A percentile compares a stretch with the other conserved stretches of the same genome.
Conservation (phyloP, 352 stramenopile species). For the Pythium myriotylum region DNA sequence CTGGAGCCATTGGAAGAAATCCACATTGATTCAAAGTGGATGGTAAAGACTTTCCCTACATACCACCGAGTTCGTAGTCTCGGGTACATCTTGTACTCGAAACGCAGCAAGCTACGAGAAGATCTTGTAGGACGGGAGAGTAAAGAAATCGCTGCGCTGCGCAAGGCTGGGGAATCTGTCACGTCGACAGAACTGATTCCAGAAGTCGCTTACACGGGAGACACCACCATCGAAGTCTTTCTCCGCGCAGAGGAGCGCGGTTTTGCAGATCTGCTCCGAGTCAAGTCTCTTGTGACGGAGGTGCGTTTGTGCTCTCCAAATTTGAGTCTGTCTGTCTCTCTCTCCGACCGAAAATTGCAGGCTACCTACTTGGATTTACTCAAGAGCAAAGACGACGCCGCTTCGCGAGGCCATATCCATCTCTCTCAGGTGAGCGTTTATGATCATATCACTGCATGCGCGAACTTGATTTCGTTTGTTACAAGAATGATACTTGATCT, state of each 20-base stretch:
- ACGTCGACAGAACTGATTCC: slow-evolving; percentile 37
- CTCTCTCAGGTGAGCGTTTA: slow-evolving; percentile 52
- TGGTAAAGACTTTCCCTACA: slow-evolving; percentile 69
- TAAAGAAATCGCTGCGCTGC: slow-evolving; percentile 52
- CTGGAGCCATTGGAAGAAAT: slow-evolving; percentile 57
- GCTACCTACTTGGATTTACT: slow-evolving; percentile 66
- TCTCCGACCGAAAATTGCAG: slow-evolving; percentile 22
- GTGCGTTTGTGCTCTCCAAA: slow-evolving; percentile 33
- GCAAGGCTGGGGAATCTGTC: slow-evolving; percentile 47
- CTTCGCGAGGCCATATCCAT: slow-evolving; percentile 70
- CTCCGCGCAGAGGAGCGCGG: slow-evolving; percentile 18
- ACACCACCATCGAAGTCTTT: slow-evolving; percentile 75
- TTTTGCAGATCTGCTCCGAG: slow-evolving; percentile 54
- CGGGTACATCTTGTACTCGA: slow-evolving; percentile 76
- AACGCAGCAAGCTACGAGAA: slow-evolving; percentile 47
- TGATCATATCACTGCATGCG: neutral
- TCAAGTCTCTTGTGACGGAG: slow-evolving; percentile 81
- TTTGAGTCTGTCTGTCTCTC: too few relatives aligned
- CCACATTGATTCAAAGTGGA: slow-evolving; percentile 56
- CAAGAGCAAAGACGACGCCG: slow-evolving; percentile 48
- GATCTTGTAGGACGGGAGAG: slow-evolving; percentile 47
- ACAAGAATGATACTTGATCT: slow-evolving; percentile 1
- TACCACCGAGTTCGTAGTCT: slow-evolving; percentile 74
- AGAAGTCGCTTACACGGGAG: slow-evolving; percentile 83
- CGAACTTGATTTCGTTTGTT: neutral